Percentiles rank a stretch among this genome's conserved stretches.
Evolutionary conservation across 2,329 filamentous ascomycete genomes (phyloP).

Genomic region (Fusarium domesticum): DNA sequence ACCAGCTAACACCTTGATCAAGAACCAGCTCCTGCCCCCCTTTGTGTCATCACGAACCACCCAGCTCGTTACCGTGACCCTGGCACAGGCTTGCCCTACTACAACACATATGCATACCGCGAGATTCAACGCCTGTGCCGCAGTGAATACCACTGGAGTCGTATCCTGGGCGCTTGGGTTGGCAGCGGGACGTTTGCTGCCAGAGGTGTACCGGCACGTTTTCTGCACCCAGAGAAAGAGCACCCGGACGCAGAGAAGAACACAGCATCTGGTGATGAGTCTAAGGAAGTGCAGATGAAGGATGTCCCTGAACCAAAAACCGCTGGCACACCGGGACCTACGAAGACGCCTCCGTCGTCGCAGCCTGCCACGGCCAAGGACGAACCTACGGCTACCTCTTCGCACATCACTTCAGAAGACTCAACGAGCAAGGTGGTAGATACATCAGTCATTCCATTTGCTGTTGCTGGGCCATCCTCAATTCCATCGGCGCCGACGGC

Average conservation of each 20-base stretch:
- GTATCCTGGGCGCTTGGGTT: constrained; percentile 77
- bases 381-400: constrained; percentile 13
- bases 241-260: constrained; percentile 26
- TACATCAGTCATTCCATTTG: no score
- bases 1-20: constrained; percentile 2
- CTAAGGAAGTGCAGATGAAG: constrained; percentile 12
- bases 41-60: constrained; percentile 80
- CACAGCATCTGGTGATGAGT: constrained; percentile 3
- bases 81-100: constrained; percentile 76
- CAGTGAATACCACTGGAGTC: constrained; percentile 80
- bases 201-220: constrained; percentile 76
- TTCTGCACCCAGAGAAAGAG: constrained; percentile 46
- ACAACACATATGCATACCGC: constrained; percentile 74
- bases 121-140: constrained; percentile 72
- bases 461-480: no score
- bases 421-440: background rate
- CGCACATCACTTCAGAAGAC: constrained; percentile 5
- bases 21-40: constrained; percentile 51
- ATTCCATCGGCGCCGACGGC: background rate
- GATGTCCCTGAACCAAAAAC: constrained; percentile 16
- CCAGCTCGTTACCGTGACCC: constrained; percentile 83
- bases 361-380: background rate
- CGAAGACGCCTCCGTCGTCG: constrained; percentile 3
- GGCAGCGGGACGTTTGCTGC: constrained; percentile 64
- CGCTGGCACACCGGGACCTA: constrained; percentile 6